Evolutionary conservation across 108 stramenopile species (phyloP), one percentile per base, ranked within the genome.

Genomic region (Aurantiochytrium sp.): DNA sequence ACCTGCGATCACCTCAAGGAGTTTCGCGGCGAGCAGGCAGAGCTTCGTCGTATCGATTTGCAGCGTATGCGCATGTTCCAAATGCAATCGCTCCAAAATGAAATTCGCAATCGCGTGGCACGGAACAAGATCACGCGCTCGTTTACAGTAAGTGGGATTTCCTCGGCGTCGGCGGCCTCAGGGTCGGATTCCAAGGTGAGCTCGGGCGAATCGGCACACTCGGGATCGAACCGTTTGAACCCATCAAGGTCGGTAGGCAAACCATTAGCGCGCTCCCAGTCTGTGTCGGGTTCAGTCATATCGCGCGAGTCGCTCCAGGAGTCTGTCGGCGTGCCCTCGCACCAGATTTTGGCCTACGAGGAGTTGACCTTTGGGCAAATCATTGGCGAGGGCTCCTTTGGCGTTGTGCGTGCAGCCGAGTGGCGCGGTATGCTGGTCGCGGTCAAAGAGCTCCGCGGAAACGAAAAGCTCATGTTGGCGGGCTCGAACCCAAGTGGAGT

Each of bases 391-490:
- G 91, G 91, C 23, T 89, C 88, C 21, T 92, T 90, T 72, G 90
- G 91, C 35, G 49, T 89, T 28, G 91, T 92, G 44, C 59, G 88
- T 47, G 49, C 88, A 10, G 91, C 72, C 5, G 64, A 55, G 42
- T 92, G 91, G 91, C 29, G 91, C 28, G 91, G 91, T 3, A 92
- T 89, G 88, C 88, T 90, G 19, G 91, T 92, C 8, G 91, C 91
- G 10, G 91, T 92, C 25, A 92, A 92, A 87, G 60, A 59, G 51
- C 89, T 91, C 64, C 76, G 76, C 51, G 76, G 76, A 6, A 83
- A 53, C 51, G 76, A 83, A 35, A 90, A 90, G 60, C 28, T 59
- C 18, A n/a, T 59, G 23, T 35, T 87, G 14, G 64, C 64, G 10
- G 64, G 64, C 25, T 69, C 64, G 14, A 69, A 69, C 18, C 64